Evolutionary conservation across 495 filamentous ascomycete genomes (phyloP).

Genomic region (Hypomontagnella monticulosa): DNA sequence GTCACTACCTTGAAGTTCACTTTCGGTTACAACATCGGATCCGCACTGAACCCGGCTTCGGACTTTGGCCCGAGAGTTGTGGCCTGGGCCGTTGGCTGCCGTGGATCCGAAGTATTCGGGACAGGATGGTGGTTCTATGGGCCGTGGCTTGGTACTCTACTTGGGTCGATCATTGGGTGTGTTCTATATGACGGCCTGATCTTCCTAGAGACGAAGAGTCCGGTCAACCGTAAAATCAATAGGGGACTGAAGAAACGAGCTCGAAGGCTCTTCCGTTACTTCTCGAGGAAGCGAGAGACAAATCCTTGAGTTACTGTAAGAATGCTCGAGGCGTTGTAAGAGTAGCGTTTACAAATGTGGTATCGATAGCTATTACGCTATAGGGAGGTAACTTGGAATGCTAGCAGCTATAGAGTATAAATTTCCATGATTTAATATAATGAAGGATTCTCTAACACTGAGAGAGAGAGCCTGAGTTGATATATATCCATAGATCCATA

Average conservation of each 20-base stretch:
- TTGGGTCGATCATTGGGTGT: conserved; percentile 57
- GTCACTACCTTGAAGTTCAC: conserved; percentile 55
- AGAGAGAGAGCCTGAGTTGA: too few species aligned
- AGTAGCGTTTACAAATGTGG: too few species aligned
- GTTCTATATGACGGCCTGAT: conserved; percentile 64
- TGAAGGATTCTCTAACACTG: too few species aligned
- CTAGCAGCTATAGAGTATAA: too few species aligned
- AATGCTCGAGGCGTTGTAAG: too few species aligned
- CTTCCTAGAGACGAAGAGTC: conserved; percentile 63
- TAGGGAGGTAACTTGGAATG: too few species aligned
- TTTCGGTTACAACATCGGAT: conserved; percentile 60
- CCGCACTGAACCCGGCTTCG: conserved; percentile 60
- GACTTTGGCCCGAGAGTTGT: conserved; percentile 61
- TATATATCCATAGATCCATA: too few species aligned
- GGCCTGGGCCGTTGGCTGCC: conserved; percentile 55
- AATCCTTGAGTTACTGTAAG: background rate
- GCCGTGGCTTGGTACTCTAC: conserved; percentile 57
- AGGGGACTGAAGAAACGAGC: conserved; percentile 15
- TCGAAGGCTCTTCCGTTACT: conserved; percentile 11
- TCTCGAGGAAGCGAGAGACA: conserved; percentile 5
- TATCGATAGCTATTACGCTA: too few species aligned
- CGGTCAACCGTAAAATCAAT: conserved; percentile 59
- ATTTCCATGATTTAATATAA: too few species aligned
- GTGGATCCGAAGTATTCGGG: conserved; percentile 48
- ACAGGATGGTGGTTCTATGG: conserved; percentile 64